Conservation (phyloP, 2,329 filamentous ascomycete genomes). For the Alternaria gaisen region DNA sequence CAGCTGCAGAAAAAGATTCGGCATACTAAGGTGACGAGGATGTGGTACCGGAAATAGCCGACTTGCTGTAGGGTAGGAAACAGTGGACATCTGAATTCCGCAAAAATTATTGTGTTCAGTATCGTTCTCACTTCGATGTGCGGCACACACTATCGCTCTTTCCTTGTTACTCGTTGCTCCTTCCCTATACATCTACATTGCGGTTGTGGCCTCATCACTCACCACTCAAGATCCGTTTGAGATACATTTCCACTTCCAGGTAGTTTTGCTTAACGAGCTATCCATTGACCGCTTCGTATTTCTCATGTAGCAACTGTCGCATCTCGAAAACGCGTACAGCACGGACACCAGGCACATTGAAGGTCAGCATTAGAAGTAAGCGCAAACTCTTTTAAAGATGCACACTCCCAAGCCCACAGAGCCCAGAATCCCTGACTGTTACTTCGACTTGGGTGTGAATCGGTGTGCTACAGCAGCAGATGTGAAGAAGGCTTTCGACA, state of each 20-base stretch:
- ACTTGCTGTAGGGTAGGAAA: not conserved
- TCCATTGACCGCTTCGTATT: too few species aligned
- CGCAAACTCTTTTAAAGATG: not conserved
- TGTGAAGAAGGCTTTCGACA: not conserved
- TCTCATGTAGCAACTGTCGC: too few species aligned
- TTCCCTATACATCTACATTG: not conserved
- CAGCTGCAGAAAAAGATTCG: slow-evolving; percentile 82
- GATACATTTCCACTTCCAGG: not conserved
- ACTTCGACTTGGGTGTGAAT: not conserved
- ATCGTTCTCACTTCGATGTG: not conserved
- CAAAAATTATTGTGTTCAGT: fast-evolving
- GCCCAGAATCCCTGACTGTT: not conserved
- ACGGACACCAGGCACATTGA: not conserved
- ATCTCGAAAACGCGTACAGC: not conserved
- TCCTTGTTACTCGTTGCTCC: not conserved
- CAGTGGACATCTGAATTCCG: too few species aligned
- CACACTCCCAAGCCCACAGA: not conserved
- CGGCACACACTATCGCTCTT: not conserved
- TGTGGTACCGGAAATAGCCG: slow-evolving; percentile 65
- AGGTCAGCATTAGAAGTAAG: not conserved
- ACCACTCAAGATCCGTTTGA: not conserved
- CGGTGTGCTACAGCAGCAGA: not conserved
- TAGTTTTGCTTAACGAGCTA: too few species aligned
- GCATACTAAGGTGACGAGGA: slow-evolving; percentile 62
- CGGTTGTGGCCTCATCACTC: not conserved